Conservation (phyloP, 2,329 filamentous ascomycete species). For the Talaromyces sp. region DNA sequence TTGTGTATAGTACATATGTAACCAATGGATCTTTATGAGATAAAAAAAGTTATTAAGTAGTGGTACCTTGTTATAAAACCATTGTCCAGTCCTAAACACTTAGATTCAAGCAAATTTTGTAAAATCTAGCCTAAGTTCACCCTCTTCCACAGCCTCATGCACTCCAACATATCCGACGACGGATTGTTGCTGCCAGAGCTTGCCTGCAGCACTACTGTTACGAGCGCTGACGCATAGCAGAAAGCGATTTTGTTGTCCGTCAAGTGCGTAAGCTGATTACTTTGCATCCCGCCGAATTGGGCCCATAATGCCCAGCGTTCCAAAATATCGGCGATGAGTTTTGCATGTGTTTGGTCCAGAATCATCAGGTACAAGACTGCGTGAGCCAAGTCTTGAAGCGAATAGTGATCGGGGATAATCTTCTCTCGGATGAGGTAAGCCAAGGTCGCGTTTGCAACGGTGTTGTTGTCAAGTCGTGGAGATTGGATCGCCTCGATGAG, state of each 20-base stretch:
- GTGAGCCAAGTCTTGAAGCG: constrained; percentile 16
- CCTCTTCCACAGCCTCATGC: constrained; percentile 24
- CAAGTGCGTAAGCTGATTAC: constrained; percentile 18
- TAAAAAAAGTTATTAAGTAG: neutral
- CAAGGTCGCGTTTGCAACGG: constrained; percentile 20
- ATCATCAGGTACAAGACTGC: constrained; percentile 24
- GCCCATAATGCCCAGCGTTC: constrained; percentile 24
- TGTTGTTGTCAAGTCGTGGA: constrained; percentile 18
- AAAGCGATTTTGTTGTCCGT: constrained; percentile 19
- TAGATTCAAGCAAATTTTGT: neutral
- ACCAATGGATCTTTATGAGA: neutral
- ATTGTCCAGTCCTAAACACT: neutral
- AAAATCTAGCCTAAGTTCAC: constrained; percentile 21
- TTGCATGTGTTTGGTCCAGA: constrained; percentile 17
- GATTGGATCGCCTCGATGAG: constrained; percentile 21
- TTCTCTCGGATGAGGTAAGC: constrained; percentile 19
- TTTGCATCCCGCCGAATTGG: constrained; percentile 22
- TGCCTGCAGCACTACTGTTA: constrained; percentile 18
- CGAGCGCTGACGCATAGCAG: constrained; percentile 21
- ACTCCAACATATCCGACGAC: constrained; percentile 25
- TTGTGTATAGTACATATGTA: neutral
- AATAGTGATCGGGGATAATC: constrained; percentile 20
- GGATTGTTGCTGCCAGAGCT: constrained; percentile 15
- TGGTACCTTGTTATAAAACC: neutral
- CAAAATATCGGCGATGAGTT: constrained; percentile 18